Evolutionary conservation across 805 yeast species (phyloP), one percentile per base, ranked within the genome.

Genomic region (Jamesozyma jinghongensis): DNA sequence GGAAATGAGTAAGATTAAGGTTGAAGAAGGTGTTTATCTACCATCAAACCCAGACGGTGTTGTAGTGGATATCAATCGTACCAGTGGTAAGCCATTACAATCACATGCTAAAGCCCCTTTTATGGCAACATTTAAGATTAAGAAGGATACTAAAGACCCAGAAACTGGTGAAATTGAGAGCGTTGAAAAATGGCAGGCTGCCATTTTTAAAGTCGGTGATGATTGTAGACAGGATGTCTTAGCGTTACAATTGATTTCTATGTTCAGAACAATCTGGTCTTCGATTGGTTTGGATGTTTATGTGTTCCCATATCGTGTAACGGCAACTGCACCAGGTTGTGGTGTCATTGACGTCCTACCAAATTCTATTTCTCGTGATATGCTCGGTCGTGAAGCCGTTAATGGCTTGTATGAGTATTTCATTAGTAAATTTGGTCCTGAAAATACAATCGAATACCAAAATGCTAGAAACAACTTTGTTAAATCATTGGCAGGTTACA

Each of bases 51-150:
- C 99, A 2, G 96, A 88, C 61, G 98, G 98, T 37, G 74, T 73
- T n/a, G 85, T 92, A 28, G 68, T 87, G 44, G 97, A 87, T 54
- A 92, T 92, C 58, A 87, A 86, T 59, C 71, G 98, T 43, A 81
- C 79, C 51, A 81, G 95, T 4, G 98, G 98, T 44, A 80, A 75
- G 53, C 99, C 99, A 7, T 68, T 92, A 51, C 99, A 92, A 64
- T 85, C 95, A 11, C 99, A 92, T 61, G 98, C 99, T 12, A 92
- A 92, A 60, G 97, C 99, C 0, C 99, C 99, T 30, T 92, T 87
- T 59, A 74, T 92, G 88, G 99, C 98, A 0, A 81, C 94, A 1
- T 92, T 92, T 70, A 83, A 79, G 62, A 87, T 92, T 50, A 72
- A 74, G 36, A 79, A 77, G 51, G 74, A 75, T 4, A 69, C 73